These are phyloP conservation scores for Pochonia chlamydosporia DNA, from an alignment of 2,329 filamentous ascomycete species.

Conservation along the genomic window DNA sequence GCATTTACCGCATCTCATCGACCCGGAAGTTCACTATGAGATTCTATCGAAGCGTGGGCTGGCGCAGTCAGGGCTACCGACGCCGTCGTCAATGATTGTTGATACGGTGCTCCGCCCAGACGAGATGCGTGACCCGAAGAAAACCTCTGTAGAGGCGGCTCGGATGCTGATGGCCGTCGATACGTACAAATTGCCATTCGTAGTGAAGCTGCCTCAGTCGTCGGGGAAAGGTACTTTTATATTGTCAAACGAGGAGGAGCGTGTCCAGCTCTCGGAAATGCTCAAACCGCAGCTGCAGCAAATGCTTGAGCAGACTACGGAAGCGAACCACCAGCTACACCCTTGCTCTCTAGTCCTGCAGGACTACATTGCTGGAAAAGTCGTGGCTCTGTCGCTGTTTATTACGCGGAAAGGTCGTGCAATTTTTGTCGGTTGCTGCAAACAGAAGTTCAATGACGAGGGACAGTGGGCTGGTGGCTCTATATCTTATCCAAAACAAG, in stretches of 20 bases:
- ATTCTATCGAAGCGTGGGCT: slow-evolving; percentile 6
- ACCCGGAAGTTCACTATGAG: slow-evolving; percentile 5
- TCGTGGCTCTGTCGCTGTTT: slow-evolving; percentile 3
- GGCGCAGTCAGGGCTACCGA: neutral
- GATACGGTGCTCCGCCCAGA: neutral
- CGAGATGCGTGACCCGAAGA: neutral
- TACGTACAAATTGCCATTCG: neutral
- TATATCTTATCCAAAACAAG: slow-evolving; percentile 1
- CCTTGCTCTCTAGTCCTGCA: slow-evolving; percentile 5
- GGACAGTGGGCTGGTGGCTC: slow-evolving; percentile 2
- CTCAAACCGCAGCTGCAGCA: neutral
- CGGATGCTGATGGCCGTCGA: neutral
- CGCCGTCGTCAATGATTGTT: neutral
- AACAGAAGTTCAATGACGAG: slow-evolving; percentile 1
- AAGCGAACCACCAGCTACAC: slow-evolving; percentile 1
- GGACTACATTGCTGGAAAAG: slow-evolving; percentile 2
- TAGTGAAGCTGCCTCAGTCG: slow-evolving; percentile 5
- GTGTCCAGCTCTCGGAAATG: neutral
- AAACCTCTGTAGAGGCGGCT: neutral
- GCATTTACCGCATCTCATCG: slow-evolving; percentile 4
- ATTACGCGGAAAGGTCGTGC: slow-evolving; percentile 1
- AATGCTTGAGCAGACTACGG: slow-evolving; percentile 1
- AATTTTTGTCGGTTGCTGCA: slow-evolving; percentile 3
- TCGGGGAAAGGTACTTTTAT: neutral
- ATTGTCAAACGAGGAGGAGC: neutral